These are phyloP conservation scores for Starmera quercuum DNA, from an alignment of 805 yeast genomes.

Conservation along the genomic window DNA sequence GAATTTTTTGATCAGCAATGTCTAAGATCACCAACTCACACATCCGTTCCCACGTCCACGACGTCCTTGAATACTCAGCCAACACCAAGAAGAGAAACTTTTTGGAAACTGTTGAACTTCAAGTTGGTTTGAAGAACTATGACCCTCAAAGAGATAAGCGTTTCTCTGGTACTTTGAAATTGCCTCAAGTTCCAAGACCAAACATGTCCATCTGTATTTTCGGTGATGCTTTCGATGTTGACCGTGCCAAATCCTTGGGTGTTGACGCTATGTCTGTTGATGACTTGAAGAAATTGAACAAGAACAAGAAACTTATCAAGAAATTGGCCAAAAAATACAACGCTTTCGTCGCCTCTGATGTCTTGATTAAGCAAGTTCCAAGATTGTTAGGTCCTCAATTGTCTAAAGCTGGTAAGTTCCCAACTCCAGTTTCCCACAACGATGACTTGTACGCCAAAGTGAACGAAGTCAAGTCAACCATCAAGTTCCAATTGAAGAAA, in stretches of 20 bases:
- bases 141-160: conserved; percentile 99
- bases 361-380: conserved; percentile 99
- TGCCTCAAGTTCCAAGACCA: conserved; percentile 99
- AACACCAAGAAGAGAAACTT: conserved; percentile 99
- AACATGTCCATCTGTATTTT: conserved; percentile 99
- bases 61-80: conserved; percentile 81
- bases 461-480: conserved; percentile 96
- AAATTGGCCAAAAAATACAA: conserved; percentile 99
- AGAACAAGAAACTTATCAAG: conserved; percentile 99
- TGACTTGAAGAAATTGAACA: conserved; percentile 99
- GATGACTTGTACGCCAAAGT: conserved; percentile 96
- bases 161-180: conserved; percentile 99
- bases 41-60: conserved; percentile 95
- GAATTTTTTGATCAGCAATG: conserved; percentile 47
- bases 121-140: conserved; percentile 99
- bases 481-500: conserved; percentile 99
- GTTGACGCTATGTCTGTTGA: conserved; percentile 99
- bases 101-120: conserved; percentile 99
- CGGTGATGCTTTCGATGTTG: conserved; percentile 99
- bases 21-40: conserved; percentile 87
- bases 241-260: conserved; percentile 99
- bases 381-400: conserved; percentile 99
- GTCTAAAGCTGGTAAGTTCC: conserved; percentile 99
- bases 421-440: conserved; percentile 99
- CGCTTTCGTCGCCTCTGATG: conserved; percentile 99